phyloP scores from a whole-genome alignment of 805 yeast species.

The Clavispora phyllophila region DNA sequence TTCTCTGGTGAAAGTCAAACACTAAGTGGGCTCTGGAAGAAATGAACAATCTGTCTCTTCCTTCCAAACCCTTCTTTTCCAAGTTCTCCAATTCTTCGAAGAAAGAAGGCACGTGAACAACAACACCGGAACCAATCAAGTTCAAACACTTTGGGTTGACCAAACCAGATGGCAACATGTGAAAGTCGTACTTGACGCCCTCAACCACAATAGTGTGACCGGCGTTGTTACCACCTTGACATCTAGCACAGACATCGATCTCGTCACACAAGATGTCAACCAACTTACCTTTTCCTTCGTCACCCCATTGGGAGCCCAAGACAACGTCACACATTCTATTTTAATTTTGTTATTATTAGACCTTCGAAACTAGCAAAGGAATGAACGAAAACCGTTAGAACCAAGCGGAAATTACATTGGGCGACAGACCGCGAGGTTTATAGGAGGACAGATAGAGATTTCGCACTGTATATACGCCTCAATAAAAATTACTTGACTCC shows the following conservation, averaged over 20 bases:
- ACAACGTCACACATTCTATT: constrained; percentile 77
- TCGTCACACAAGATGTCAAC: constrained; percentile 94
- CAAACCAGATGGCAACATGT: constrained; percentile 97
- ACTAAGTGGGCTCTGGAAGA: constrained; percentile 95
- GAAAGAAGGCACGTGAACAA: constrained; percentile 89
- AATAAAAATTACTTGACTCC: background rate
- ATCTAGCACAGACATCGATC: constrained; percentile 94
- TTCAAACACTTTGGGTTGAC: constrained; percentile 89
- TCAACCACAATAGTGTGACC: constrained; percentile 97
- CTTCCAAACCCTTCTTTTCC: constrained; percentile 75
- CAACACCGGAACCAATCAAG: constrained; percentile 94
- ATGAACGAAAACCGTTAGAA: constrained; percentile 26
- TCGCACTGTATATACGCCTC: no score
- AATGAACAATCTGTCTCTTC: constrained; percentile 72
- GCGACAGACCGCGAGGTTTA: background rate
- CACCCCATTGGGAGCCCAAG: constrained; percentile 99
- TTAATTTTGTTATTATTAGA: constrained; percentile 7
- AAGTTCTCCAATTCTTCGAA: constrained; percentile 80
- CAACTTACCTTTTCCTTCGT: constrained; percentile 98
- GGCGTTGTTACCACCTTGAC: constrained; percentile 99
- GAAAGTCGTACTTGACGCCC: constrained; percentile 89
- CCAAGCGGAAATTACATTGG: constrained; percentile 14
- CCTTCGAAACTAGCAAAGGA: constrained; percentile 16
- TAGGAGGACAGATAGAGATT: background rate
- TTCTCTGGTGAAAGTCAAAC: constrained; percentile 96